Conservation (phyloP, 441 rosid genomes). For the Euphorbia corollata region DNA sequence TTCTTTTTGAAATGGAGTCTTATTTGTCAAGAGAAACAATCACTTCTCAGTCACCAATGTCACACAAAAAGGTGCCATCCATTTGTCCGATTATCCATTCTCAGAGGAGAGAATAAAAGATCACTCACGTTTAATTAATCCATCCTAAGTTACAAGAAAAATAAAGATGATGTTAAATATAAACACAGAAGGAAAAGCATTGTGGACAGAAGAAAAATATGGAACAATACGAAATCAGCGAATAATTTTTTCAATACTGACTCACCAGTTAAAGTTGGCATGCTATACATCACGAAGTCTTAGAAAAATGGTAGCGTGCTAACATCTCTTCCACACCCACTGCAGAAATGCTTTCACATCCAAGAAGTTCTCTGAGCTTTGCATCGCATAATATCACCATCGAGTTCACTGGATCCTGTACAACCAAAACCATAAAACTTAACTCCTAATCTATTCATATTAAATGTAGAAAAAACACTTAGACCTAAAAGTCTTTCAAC, state of each 20-base stretch:
- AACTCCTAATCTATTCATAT: slow-evolving; percentile 3
- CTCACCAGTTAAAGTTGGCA: slow-evolving; percentile 28
- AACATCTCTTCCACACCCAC: slow-evolving; percentile 62
- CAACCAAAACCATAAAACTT: slow-evolving; percentile 8
- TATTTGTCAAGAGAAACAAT: neutral
- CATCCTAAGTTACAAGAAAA: no score
- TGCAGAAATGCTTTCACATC: slow-evolving; percentile 84
- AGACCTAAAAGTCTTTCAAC: neutral
- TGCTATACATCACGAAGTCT: slow-evolving; percentile 40
- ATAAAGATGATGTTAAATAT: no score
- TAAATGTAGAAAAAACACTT: neutral
- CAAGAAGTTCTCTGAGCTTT: slow-evolving; percentile 73
- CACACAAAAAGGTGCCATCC: neutral
- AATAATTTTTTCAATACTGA: no score
- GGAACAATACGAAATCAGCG: no score
- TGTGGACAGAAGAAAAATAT: no score
- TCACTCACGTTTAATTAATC: neutral
- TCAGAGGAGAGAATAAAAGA: neutral
- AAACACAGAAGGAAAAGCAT: no score
- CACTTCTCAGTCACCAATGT: neutral
- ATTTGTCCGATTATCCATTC: neutral
- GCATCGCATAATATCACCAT: slow-evolving; percentile 74
- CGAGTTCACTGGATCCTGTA: slow-evolving; percentile 61
- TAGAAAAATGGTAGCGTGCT: slow-evolving; percentile 58
- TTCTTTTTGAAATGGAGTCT: neutral